Evolutionary conservation across 176 grass and related monocot genomes (phyloP).

Genomic region (Avena atlantica): DNA sequence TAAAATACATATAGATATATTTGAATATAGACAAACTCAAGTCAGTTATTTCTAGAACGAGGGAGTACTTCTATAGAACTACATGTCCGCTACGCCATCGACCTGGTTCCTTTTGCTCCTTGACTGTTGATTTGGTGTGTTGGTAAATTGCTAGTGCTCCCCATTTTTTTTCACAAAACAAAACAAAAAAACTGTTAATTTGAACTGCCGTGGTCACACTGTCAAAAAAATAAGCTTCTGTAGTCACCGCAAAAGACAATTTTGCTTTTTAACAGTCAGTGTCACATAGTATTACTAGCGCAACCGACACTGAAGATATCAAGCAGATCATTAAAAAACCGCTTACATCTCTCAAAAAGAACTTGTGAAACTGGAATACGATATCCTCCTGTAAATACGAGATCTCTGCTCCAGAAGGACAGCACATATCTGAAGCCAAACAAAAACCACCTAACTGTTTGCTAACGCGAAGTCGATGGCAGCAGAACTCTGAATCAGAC

Average conservation of each 20-base stretch:
- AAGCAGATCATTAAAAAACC: neutral
- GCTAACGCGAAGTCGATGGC: neutral
- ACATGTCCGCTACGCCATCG: no score
- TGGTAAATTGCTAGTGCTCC: no score
- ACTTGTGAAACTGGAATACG: neutral
- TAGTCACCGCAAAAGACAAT: neutral
- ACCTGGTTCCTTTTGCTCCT: no score
- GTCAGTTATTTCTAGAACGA: no score
- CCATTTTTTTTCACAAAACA: no score
- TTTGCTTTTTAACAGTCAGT: neutral
- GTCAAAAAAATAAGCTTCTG: neutral
- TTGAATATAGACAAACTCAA: no score
- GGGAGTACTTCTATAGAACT: no score
- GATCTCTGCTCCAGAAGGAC: slow-evolving; percentile 13
- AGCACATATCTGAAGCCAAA: neutral
- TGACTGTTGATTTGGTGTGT: no score
- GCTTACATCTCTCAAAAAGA: neutral
- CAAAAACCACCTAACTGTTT: neutral
- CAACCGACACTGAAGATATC: neutral
- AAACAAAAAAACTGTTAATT: neutral
- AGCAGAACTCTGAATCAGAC: slow-evolving; percentile 4
- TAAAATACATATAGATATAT: no score
- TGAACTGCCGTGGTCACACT: neutral
- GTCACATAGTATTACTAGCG: neutral
- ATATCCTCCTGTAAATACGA: neutral